Conservation (phyloP, 164 flowering plant genomes). For the Tinospora cordifolia region DNA sequence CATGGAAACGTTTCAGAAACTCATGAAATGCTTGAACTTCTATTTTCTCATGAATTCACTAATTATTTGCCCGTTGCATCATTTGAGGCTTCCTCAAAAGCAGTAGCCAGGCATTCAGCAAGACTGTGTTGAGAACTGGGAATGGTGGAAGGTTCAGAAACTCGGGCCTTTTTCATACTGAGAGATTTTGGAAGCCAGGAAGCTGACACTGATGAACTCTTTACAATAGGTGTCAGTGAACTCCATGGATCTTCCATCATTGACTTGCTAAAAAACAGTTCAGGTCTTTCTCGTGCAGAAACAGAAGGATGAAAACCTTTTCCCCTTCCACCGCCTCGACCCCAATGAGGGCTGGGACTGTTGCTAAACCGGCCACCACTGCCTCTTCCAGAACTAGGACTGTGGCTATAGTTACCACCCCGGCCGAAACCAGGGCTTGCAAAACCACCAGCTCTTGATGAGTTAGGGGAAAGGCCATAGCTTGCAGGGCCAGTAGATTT, state of each 20-base stretch:
- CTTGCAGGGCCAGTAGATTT: slow-evolving; percentile 16
- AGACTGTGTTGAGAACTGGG: slow-evolving; percentile 40
- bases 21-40: neutral
- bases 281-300: slow-evolving; percentile 32
- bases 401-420: slow-evolving; percentile 26
- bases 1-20: neutral
- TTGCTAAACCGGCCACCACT: slow-evolving; percentile 6
- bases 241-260: slow-evolving; percentile 89
- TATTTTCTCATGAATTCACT: neutral
- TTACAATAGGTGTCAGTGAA: slow-evolving; percentile 43
- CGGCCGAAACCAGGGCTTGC: slow-evolving; percentile 24
- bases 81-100: slow-evolving; percentile 39
- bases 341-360: slow-evolving; percentile 22
- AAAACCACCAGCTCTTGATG: slow-evolving; percentile 19
- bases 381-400: slow-evolving; percentile 30
- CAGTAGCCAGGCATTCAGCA: slow-evolving; percentile 61
- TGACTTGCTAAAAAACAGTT: slow-evolving; percentile 42
- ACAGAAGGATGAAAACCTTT: slow-evolving; percentile 21
- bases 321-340: slow-evolving; percentile 44
- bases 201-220: slow-evolving; percentile 15
- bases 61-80: slow-evolving; percentile 19
- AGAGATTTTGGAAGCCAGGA: slow-evolving; percentile 48
- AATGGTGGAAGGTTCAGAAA: slow-evolving; percentile 22
- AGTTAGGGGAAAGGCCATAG: slow-evolving; percentile 19
- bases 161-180: slow-evolving; percentile 30